Evolutionary conservation across 2,329 filamentous ascomycete genomes (phyloP), one percentile per base, ranked within the genome.

Genomic region (Teratosphaeriaceae sp.): DNA sequence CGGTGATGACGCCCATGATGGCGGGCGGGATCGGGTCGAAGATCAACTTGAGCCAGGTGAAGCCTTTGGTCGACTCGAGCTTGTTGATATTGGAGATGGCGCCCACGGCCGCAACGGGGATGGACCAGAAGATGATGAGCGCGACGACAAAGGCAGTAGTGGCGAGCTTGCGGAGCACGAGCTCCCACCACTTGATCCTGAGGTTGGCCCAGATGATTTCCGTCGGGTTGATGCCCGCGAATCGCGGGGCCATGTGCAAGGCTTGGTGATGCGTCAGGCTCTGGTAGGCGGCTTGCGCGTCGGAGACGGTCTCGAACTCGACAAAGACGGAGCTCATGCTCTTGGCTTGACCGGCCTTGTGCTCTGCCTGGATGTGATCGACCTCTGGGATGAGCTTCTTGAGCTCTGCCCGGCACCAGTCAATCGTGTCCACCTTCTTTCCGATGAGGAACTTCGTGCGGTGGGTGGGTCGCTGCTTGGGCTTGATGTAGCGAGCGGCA

Each of bases 351-450:
- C 80, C 79, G 20, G 72, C 68, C 38, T 74, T 76, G 59, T 90
- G 85, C 38, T 76, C 73, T 30, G 72, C 74, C 62, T 92, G 86
- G 19, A 79, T 74, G 31, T 76, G 71, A 38, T 84, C 76, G 22
- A 88, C 82, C 47, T 85, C 75, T 0, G 85, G 82, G 40, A 84
- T 82, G 34, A 94, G 76, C 38, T 80, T 80, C 50, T 83, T 78
- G 40, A 96, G 78, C 63, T 94, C 84, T 1, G 74, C 71, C 40
- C 92, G 84, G 50, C 81, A 85, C 84, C 85, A 96, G 49, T 90
- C 80, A 63, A 98, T 96, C 0, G 88, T 92, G 66, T 98, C 92
- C 13, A 96, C 89, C 64, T 94, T 92, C 60, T 88, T 82, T 53
- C 88, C 85, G 52, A 89, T 76, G 36, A 85, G 72, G 35, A 84